phyloP scores from a whole-genome alignment of 2,329 filamentous ascomycete genomes.

The Fusarium cicatricum region DNA sequence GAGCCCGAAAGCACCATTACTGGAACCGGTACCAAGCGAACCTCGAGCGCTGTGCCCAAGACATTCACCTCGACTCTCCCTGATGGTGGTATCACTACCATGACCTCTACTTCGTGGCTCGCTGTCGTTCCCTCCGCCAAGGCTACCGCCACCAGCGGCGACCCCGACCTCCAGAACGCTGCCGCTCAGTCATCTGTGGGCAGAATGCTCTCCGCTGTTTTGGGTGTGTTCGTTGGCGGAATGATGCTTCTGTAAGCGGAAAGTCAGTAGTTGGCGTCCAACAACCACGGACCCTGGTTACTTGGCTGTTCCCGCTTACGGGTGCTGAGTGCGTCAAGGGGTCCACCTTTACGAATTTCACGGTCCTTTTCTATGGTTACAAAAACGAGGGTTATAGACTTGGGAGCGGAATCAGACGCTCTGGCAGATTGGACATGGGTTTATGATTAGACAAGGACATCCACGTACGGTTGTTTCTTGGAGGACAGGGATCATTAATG shows the following conservation, averaged over 20 bases:
- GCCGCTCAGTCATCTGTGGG: constrained; percentile 39
- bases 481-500: constrained; percentile 30
- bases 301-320: background rate
- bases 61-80: constrained; percentile 57
- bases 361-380: constrained; percentile 34
- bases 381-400: constrained; percentile 38
- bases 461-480: constrained; percentile 24
- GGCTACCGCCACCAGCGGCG: constrained; percentile 38
- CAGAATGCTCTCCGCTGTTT: constrained; percentile 38
- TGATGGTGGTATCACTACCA: constrained; percentile 54
- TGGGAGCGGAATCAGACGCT: constrained; percentile 32
- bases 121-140: constrained; percentile 50
- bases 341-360: constrained; percentile 37
- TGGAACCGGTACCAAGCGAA: constrained; percentile 44
- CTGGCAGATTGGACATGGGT: constrained; percentile 24
- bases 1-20: constrained; percentile 43
- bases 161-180: constrained; percentile 50
- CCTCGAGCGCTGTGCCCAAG: constrained; percentile 48
- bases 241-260: constrained; percentile 41
- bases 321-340: constrained; percentile 11
- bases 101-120: constrained; percentile 61
- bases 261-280: background rate
- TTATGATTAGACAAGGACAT: constrained; percentile 30
- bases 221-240: constrained; percentile 42
- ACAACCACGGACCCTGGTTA: constrained; percentile 4